Percentiles rank a stretch among this genome's conserved stretches.
Evolutionary conservation across 768 basidiomycete species (phyloP).

Genomic region (Lactarius hengduanensis): DNA sequence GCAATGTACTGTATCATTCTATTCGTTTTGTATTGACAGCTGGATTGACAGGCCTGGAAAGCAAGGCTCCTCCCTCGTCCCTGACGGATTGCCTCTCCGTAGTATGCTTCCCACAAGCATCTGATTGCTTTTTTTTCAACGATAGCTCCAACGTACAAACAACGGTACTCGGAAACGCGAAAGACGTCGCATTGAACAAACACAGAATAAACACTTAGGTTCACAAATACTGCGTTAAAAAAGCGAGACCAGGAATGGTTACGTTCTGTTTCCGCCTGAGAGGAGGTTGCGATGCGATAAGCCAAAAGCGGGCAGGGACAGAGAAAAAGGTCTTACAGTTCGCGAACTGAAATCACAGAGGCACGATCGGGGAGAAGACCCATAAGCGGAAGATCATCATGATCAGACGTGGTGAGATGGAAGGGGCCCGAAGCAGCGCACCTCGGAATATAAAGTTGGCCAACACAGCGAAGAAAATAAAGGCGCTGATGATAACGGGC

Average conservation of each 20-base stretch:
- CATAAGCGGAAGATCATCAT: slow-evolving; percentile 10
- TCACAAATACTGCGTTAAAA: slow-evolving; percentile 21
- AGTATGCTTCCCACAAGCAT: not conserved
- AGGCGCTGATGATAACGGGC: slow-evolving; percentile 75
- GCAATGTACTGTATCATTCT: not conserved
- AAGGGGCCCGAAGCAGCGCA: slow-evolving; percentile 33
- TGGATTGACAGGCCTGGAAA: not conserved
- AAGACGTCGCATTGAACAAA: not conserved
- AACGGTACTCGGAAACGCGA: not conserved
- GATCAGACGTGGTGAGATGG: not conserved
- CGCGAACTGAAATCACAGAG: slow-evolving; percentile 22
- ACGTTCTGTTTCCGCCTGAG: slow-evolving; percentile 23
- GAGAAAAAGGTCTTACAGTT: slow-evolving; percentile 18
- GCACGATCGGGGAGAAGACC: not conserved
- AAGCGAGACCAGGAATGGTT: slow-evolving; percentile 26
- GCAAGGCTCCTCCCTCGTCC: not conserved
- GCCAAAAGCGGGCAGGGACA: not conserved
- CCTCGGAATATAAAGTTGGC: slow-evolving; percentile 87
- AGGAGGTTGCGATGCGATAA: not conserved
- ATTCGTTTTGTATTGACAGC: not conserved
- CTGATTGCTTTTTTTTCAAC: not conserved
- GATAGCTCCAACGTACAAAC: not conserved
- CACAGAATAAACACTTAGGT: not conserved
- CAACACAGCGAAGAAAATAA: slow-evolving; percentile 85
- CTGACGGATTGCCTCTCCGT: not conserved